These are phyloP conservation scores for Venturiaceae sp. DNA, from an alignment of 2,329 filamentous ascomycete genomes.

Conservation along the genomic window DNA sequence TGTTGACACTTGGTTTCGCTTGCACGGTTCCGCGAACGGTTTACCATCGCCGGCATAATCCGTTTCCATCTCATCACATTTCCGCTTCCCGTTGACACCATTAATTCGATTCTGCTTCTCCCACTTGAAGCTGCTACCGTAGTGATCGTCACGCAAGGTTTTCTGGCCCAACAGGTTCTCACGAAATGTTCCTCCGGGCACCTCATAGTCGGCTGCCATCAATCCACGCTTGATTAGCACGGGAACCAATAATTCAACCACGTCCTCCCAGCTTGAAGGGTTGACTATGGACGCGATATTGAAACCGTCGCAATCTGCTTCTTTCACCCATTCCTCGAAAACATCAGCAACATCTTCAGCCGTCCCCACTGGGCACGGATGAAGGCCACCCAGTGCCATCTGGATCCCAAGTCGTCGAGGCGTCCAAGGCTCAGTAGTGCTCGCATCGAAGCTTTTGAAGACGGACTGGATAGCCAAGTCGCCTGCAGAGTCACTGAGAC, in stretches of 20 bases:
- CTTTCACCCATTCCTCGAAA: slow-evolving; percentile 7
- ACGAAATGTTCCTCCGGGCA: slow-evolving; percentile 3
- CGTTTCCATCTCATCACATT: no score
- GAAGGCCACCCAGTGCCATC: slow-evolving; percentile 9
- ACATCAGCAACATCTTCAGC: slow-evolving; percentile 6
- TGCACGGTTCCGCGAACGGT: no score
- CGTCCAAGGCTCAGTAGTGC: slow-evolving; percentile 3
- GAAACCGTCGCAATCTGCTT: slow-evolving; percentile 7
- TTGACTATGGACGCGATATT: slow-evolving; percentile 7
- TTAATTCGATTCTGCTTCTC: background rate
- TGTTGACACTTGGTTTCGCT: no score
- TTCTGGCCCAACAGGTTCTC: slow-evolving; percentile 4
- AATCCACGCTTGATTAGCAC: slow-evolving; percentile 1
- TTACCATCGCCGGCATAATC: no score
- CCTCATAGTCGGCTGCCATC: slow-evolving; percentile 4
- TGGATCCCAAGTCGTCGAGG: slow-evolving; percentile 1
- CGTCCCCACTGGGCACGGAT: slow-evolving; percentile 7
- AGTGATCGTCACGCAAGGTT: slow-evolving; percentile 3
- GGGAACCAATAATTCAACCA: slow-evolving; percentile 4
- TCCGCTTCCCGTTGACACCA: background rate
- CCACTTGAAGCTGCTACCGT: slow-evolving; percentile 5
- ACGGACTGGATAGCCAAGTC: slow-evolving; percentile 5
- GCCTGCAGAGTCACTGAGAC: background rate
- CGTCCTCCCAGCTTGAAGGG: slow-evolving; percentile 2
- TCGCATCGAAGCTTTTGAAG: slow-evolving; percentile 4